phyloP scores from a whole-genome alignment of 2,329 filamentous ascomycete species.

The Pseudogymnoascus sp. region DNA sequence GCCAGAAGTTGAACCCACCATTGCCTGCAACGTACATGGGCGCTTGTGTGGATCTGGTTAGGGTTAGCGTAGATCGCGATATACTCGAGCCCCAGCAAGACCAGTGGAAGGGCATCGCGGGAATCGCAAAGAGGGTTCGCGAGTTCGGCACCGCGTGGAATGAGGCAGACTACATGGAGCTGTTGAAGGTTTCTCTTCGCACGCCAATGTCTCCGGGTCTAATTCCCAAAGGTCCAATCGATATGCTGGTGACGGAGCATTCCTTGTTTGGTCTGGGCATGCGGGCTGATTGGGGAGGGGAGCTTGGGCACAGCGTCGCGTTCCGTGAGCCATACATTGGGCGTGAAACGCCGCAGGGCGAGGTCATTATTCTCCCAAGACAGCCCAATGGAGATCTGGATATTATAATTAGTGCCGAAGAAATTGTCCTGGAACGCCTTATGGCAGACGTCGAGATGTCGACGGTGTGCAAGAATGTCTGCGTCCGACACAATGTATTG shows the following conservation, averaged over 20 bases:
- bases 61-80: not conserved
- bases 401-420: not conserved
- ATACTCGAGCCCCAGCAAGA: not conserved
- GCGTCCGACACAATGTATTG: not conserved
- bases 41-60: slow-evolving; percentile 5
- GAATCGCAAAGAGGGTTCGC: not conserved
- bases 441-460: not conserved
- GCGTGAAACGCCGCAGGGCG: not conserved
- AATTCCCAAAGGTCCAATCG: not conserved
- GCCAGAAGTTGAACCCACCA: not conserved
- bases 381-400: not conserved
- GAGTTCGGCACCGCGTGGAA: not conserved
- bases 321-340: slow-evolving; percentile 3
- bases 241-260: slow-evolving; percentile 3
- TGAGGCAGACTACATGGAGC: not conserved
- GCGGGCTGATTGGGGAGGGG: not conserved
- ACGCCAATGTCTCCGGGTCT: not conserved
- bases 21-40: not conserved
- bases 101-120: not conserved
- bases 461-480: not conserved
- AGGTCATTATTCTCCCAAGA: slow-evolving; percentile 1
- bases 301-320: not conserved
- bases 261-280: not conserved
- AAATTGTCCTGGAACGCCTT: not conserved
- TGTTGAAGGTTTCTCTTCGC: not conserved